These are phyloP conservation scores for Sclerotinia trifoliorum DNA, from an alignment of 2,329 filamentous ascomycete species.

Conservation along the genomic window DNA sequence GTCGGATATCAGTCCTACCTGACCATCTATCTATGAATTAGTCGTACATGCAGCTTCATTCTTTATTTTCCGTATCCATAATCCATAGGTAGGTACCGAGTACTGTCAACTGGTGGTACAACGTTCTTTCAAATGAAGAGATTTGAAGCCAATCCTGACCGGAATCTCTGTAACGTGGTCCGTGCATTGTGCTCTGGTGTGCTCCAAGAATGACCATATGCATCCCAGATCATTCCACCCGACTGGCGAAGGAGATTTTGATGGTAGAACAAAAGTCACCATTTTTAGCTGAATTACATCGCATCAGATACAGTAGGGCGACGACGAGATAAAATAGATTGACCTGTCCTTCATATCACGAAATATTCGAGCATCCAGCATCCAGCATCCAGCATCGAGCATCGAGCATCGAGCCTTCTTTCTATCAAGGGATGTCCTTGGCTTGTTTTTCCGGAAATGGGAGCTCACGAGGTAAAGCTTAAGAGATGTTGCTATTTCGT, in stretches of 20 bases:
- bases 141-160: conserved; percentile 11
- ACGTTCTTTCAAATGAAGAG: conserved; percentile 1
- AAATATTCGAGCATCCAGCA: too few species aligned
- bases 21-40: background rate
- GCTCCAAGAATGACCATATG: conserved; percentile 12
- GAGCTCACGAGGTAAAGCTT: conserved; percentile 14
- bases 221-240: conserved; percentile 13
- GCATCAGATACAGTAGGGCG: conserved; percentile 22
- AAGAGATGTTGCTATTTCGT: conserved; percentile 11
- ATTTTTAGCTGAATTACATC: conserved; percentile 3
- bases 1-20: background rate
- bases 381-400: too few species aligned
- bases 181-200: conserved; percentile 5
- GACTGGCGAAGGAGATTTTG: conserved; percentile 21
- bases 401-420: background rate
- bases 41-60: background rate
- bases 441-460: background rate
- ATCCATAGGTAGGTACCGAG: background rate
- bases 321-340: conserved; percentile 19
- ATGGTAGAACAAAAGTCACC: conserved; percentile 2
- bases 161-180: conserved; percentile 12
- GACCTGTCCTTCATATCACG: background rate
- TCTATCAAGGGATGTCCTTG: conserved; percentile 13
- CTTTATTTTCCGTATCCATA: conserved; percentile 2
- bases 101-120: background rate